phyloP scores from a whole-genome alignment of 257 asterid species.

The Ballota nigra region DNA sequence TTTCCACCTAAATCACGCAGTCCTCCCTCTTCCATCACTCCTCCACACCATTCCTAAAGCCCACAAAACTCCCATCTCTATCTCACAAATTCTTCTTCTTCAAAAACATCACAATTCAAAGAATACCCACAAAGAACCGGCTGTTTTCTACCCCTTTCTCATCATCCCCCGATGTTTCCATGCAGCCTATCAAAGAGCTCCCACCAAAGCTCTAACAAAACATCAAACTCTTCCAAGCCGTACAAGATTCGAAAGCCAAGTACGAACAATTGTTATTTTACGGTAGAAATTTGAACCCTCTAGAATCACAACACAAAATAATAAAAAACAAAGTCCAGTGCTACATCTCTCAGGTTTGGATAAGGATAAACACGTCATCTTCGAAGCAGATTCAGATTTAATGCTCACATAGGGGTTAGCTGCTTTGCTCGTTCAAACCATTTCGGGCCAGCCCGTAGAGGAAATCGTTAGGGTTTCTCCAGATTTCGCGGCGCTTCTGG shows the following conservation, averaged over 20 bases:
- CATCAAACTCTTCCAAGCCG: conserved; percentile 66
- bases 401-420: conserved; percentile 82
- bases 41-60: conserved; percentile 27
- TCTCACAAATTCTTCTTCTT: conserved; percentile 27
- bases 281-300: conserved; percentile 60
- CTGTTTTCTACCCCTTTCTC: conserved; percentile 30
- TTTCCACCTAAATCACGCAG: conserved; percentile 36
- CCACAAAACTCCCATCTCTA: conserved; percentile 34
- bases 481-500: too few species aligned
- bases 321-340: conserved; percentile 76
- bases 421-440: conserved; percentile 85
- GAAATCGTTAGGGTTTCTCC: conserved; percentile 59
- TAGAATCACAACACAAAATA: conserved; percentile 53
- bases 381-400: conserved; percentile 92
- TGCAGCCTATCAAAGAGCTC: conserved; percentile 67
- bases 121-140: conserved; percentile 43
- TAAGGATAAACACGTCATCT: conserved; percentile 54
- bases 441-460: conserved; percentile 68
- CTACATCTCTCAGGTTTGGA: conserved; percentile 95
- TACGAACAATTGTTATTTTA: conserved; percentile 73
- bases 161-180: conserved; percentile 39
- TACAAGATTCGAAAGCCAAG: conserved; percentile 69
- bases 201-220: conserved; percentile 84
- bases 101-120: conserved; percentile 49
- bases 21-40: conserved; percentile 27